phyloP scores from a whole-genome alignment of 768 basidiomycete species.

The Tricholoma hemisulphureum region DNA sequence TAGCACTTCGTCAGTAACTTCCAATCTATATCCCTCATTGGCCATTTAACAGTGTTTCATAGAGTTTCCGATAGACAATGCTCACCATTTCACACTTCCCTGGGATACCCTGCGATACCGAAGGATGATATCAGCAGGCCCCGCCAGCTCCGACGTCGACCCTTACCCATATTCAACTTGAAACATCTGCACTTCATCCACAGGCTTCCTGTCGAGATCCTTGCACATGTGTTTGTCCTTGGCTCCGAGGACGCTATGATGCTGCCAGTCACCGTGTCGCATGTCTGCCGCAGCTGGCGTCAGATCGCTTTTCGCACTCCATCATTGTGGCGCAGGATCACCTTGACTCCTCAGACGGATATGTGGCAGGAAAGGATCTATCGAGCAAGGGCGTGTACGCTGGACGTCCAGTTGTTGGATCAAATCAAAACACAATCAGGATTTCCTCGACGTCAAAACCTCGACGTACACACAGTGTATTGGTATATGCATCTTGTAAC shows the following conservation, averaged over 20 bases:
- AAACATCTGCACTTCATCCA: slow-evolving; percentile 49
- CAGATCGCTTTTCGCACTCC: slow-evolving; percentile 59
- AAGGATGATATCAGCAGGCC: slow-evolving; percentile 34
- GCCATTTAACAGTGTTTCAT: neutral
- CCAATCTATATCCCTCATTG: neutral
- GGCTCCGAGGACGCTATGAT: slow-evolving; percentile 55
- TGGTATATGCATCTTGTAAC: slow-evolving; percentile 59
- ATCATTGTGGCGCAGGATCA: slow-evolving; percentile 62
- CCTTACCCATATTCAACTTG: slow-evolving; percentile 18
- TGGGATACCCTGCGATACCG: slow-evolving; percentile 4
- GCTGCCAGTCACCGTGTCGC: slow-evolving; percentile 63
- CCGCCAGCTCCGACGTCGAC: slow-evolving; percentile 33
- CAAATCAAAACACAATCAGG: slow-evolving; percentile 26
- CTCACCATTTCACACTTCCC: slow-evolving; percentile 9
- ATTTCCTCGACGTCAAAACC: slow-evolving; percentile 27
- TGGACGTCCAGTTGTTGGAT: slow-evolving; percentile 56
- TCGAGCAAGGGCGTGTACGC: slow-evolving; percentile 58
- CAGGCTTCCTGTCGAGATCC: slow-evolving; percentile 59
- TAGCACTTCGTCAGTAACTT: slow-evolving; percentile 26
- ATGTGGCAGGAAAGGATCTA: slow-evolving; percentile 66
- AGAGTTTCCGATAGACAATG: slow-evolving; percentile 16
- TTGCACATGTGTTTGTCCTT: slow-evolving; percentile 61
- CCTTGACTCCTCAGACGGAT: slow-evolving; percentile 42
- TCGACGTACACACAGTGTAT: slow-evolving; percentile 50
- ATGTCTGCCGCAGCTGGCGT: slow-evolving; percentile 68